A percentile compares a stretch with the other conserved stretches of the same genome.
phyloP scores from a whole-genome alignment of 2,329 filamentous ascomycete species.

The Chrysoporthe puriensis region DNA sequence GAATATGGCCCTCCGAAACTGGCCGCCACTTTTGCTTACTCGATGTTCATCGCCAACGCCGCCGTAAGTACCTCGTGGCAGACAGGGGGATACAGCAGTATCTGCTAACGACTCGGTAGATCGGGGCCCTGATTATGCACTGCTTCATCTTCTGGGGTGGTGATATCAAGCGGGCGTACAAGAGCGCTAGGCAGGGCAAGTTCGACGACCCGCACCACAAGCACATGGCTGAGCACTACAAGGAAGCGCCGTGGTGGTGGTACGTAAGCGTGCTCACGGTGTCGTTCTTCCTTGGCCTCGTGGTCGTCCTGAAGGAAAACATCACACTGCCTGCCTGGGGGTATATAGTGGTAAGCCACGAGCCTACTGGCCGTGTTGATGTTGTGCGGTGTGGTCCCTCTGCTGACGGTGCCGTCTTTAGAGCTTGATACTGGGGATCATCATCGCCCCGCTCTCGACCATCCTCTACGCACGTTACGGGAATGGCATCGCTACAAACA shows the following conservation, averaged over 20 bases:
- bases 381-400: not conserved
- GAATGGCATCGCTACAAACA: slow-evolving; percentile 62
- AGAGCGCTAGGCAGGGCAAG: slow-evolving; percentile 46
- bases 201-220: slow-evolving; percentile 56
- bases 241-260: slow-evolving; percentile 55
- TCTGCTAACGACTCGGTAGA: slow-evolving; percentile 39
- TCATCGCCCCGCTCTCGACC: slow-evolving; percentile 56
- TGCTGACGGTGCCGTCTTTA: not conserved
- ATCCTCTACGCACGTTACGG: slow-evolving; percentile 57
- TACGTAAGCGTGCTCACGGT: slow-evolving; percentile 45
- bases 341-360: slow-evolving; percentile 44
- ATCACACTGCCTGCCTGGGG: slow-evolving; percentile 52
- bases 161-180: slow-evolving; percentile 53
- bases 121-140: slow-evolving; percentile 58
- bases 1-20: slow-evolving; percentile 51
- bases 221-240: slow-evolving; percentile 57
- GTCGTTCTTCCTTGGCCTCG: slow-evolving; percentile 50
- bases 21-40: slow-evolving; percentile 54
- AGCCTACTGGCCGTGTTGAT: not conserved
- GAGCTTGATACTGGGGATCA: slow-evolving; percentile 44
- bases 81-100: not conserved
- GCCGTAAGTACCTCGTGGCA: slow-evolving; percentile 44
- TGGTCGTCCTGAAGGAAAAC: slow-evolving; percentile 50
- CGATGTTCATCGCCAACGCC: slow-evolving; percentile 60
- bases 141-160: slow-evolving; percentile 58